Base-by-base conservation (phyloP, 805 yeast species). In the Maudiozyma pseudohumilis region DNA sequence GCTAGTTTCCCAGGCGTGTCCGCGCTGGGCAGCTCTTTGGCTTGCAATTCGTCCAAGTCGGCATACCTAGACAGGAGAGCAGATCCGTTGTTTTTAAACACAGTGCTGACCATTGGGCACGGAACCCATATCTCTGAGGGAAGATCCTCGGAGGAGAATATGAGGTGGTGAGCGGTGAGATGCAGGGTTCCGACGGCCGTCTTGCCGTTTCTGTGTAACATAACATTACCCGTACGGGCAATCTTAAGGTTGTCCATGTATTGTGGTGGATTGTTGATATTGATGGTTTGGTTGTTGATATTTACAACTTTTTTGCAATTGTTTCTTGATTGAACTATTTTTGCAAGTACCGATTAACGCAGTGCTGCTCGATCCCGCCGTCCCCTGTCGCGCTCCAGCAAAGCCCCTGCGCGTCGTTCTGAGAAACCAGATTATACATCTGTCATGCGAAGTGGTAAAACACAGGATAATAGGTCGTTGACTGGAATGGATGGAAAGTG, bases 111-210 rank as follows among this genome's bases (percentile, higher is more conserved):
- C 44, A 87, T 74, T 1, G 96, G 96, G 58, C 86, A 89, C 41
- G 94, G 81, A 22, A 86, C 70, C 98, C 97, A 92, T 22, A 85
- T 73, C 56, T 92, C 97, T 40, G 76, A 65, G 7, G 48, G 48
- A 18, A 47, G 55, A 46, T 42, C 45, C 3, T 40, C 43, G 23
- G 65, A 61, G 5, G 42, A 30, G 55, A 81, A 82, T 25, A 82
- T 81, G 48, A 83, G 57, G 60, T 83, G 92, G 53, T 82, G 88
- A 5, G 84, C 74, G 2, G 88, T 80, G 32, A 82, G 59, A 52
- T 79, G 88, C 21, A 82, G 53, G 3, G 77, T 67, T 1, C 89
- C 92, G 10, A 56, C 55, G n/a, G 64, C 55, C 7, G 69, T 60
- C 24, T 56, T 59, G 11, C 87, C 88, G 36, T 78, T 69, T 47